Percentiles rank a stretch among this genome's conserved stretches.
Evolutionary conservation across 129 eudicot species (phyloP).

Genomic region (Flaveria robusta): DNA sequence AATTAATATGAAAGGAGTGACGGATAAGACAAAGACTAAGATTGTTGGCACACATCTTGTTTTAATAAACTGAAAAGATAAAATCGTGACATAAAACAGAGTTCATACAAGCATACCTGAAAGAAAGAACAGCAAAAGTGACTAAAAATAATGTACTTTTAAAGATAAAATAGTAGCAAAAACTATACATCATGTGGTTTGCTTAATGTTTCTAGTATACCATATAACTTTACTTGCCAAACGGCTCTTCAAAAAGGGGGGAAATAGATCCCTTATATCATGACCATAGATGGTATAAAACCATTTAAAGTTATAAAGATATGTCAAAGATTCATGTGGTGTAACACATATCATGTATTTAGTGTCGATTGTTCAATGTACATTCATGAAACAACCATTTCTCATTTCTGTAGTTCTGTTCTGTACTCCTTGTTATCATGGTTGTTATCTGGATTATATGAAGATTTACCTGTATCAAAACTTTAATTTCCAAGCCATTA

Average conservation of each 20-base stretch:
- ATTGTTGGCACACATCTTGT: not conserved
- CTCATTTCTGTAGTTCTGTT: conserved; percentile 52
- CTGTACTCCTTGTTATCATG: conserved; percentile 54
- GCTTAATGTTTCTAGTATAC: conserved; percentile 17
- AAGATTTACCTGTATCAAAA: conserved; percentile 74
- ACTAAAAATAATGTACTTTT: not conserved
- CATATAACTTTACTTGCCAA: conserved; percentile 19
- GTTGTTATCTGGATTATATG: conserved; percentile 51
- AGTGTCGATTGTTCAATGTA: conserved; percentile 35
- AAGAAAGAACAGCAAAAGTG: not conserved
- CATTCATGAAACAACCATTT: conserved; percentile 45
- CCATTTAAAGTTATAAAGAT: conserved; percentile 1
- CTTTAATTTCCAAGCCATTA: conserved; percentile 59
- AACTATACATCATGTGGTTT: not conserved
- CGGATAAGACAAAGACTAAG: not conserved
- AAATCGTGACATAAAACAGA: not conserved
- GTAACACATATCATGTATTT: conserved; percentile 8
- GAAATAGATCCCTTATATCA: conserved; percentile 17
- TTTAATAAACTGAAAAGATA: not conserved
- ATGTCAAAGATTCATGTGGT: not conserved
- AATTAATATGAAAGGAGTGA: not conserved
- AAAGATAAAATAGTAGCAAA: not conserved
- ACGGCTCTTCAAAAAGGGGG: not conserved
- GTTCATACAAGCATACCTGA: conserved; percentile 7
- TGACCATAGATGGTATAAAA: conserved; percentile 13